These are phyloP conservation scores for Tephrocybe sp. DNA, from an alignment of 768 basidiomycete genomes.

Conservation along the genomic window DNA sequence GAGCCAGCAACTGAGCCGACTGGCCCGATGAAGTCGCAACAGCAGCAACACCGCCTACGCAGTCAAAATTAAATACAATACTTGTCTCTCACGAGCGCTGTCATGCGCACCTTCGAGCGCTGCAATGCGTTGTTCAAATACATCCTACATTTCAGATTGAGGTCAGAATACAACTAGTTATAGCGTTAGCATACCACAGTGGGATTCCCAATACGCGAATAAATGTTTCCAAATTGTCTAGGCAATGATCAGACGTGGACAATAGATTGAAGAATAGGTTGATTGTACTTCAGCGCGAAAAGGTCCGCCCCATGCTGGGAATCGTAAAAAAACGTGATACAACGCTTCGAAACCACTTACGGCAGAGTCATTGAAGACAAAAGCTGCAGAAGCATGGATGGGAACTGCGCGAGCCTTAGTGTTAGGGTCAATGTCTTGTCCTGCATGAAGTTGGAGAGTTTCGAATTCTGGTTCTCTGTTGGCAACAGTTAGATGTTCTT, in stretches of 20 bases:
- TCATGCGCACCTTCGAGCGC: slow-evolving; percentile 59
- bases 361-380: slow-evolving; percentile 16
- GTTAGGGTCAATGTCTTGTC: slow-evolving; percentile 57
- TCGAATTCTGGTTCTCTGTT: slow-evolving; percentile 66
- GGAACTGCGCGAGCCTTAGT: slow-evolving; percentile 76
- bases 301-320: slow-evolving; percentile 2
- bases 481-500: neutral
- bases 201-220: slow-evolving; percentile 69
- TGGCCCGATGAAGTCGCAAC: slow-evolving; percentile 74
- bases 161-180: neutral
- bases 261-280: neutral
- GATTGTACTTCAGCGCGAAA: neutral
- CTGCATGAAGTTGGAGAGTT: slow-evolving; percentile 76
- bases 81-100: neutral
- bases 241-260: neutral
- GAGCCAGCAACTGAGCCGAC: slow-evolving; percentile 47
- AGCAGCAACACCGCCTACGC: slow-evolving; percentile 55
- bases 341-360: slow-evolving; percentile 46
- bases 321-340: slow-evolving; percentile 28
- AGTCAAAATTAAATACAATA: neutral
- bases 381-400: slow-evolving; percentile 72
- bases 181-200: slow-evolving; percentile 32
- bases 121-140: slow-evolving; percentile 77
- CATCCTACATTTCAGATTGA: slow-evolving; percentile 33
- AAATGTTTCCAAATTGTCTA: slow-evolving; percentile 25